Base-by-base conservation (phyloP, 78 protist species). In the Dictyostelium capitatum region DNA sequence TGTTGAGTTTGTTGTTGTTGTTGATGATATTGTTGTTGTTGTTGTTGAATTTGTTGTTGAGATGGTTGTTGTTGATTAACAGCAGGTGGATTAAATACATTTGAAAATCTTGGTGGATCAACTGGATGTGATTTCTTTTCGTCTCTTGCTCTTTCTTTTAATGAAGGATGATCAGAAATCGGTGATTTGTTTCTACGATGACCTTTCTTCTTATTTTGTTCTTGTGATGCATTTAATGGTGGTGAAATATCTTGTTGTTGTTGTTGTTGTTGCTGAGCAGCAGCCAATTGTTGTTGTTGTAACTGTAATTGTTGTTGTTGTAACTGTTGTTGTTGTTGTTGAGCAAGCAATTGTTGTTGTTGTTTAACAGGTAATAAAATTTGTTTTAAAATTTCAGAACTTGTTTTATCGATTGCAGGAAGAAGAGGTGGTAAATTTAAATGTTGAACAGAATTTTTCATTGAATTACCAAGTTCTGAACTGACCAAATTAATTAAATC, bases 141-240 rank as follows among this genome's bases (percentile, higher is more conserved):
- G 6, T 87, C 47, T 6, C 48, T 56, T 1, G 92, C 92, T 37
- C 46, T 74, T 57, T 87, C 92, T 65, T 87, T 87, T 23, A 87
- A 48, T 19, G 92, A 87, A 28, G 92, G 92, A 32, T 87, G 92
- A 51, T 87, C 79, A 6, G 92, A 75, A 32, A 87, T 74, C 10
- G 81, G 83, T n/a, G 92, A 77, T 37, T 87, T 87, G 14, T 87
- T 87, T 48, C 92, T 25, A 54, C 83, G 67, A 51, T 87, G 92
- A 32, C 91, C 91, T 41, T 79, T 75, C 50, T 46, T 84, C 19
- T 84, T 57, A 23, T 54, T 83, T 32, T n/a, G 59, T 15, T 51
- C 50, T 41, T 79, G 65, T 37, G 83, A 54, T 4, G 14, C 41
- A 25, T 12, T 17, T n/a, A 43, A 47, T 25, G 70, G 51, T 79